These are phyloP conservation scores for Fusarium marasasianum DNA, from an alignment of 2,329 filamentous ascomycete species.

Conservation along the genomic window DNA sequence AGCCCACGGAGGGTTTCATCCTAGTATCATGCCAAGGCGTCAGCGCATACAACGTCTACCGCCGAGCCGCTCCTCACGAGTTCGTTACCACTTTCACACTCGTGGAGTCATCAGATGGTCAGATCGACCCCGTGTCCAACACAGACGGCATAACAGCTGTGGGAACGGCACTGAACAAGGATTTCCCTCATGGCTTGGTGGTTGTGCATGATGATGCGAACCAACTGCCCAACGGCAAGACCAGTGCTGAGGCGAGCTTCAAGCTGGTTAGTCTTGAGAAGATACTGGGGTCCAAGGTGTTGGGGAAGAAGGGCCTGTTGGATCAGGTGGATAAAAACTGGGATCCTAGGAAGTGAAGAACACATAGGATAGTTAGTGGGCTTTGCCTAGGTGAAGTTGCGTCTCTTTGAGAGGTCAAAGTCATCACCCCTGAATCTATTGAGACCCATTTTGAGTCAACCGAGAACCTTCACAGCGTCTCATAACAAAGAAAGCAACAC, in stretches of 20 bases:
- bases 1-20: slow-evolving; percentile 57
- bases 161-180: slow-evolving; percentile 52
- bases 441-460: not conserved
- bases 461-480: not conserved
- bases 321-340: slow-evolving; percentile 50
- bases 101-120: slow-evolving; percentile 50
- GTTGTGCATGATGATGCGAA: slow-evolving; percentile 65
- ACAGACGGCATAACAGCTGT: slow-evolving; percentile 62
- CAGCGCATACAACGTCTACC: slow-evolving; percentile 62
- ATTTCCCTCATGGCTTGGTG: slow-evolving; percentile 56
- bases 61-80: slow-evolving; percentile 57
- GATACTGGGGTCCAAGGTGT: slow-evolving; percentile 46
- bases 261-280: slow-evolving; percentile 58
- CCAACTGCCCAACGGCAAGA: slow-evolving; percentile 56
- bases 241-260: slow-evolving; percentile 59
- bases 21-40: slow-evolving; percentile 63
- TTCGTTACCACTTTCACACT: slow-evolving; percentile 61
- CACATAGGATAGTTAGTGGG: not conserved
- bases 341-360: slow-evolving; percentile 48
- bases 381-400: not conserved
- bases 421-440: slow-evolving; percentile 7
- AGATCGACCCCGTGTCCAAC: slow-evolving; percentile 61
- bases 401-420: not conserved
- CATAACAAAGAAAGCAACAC: not conserved
- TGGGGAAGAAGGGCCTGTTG: slow-evolving; percentile 44